Base-by-base conservation (phyloP, 2,329 filamentous ascomycete genomes). In the Trichophyton benhamiae region DNA sequence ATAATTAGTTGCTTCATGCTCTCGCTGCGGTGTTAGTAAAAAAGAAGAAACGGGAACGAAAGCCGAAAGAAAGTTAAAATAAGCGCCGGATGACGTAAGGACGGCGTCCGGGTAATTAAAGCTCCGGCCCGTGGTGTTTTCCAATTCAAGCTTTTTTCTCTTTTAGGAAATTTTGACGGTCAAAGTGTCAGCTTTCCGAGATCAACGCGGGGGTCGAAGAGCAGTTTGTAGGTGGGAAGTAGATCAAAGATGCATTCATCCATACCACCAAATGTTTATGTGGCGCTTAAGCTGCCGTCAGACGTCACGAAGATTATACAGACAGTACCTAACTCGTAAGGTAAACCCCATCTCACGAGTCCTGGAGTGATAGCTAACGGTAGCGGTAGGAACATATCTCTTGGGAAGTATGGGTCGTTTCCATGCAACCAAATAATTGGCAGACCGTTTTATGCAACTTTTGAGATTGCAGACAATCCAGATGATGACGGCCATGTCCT, bases 401-500 rank as follows among this genome's bases (percentile, higher is more conserved):
- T 97, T 38, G 91, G 91, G 61, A 97, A 96, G 82, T 95, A 94
- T 72, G 94, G 94, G 65, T 84, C 85, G 1, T 96, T 99, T 71
- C 87, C 89, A 15, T 85, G 89, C 59, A 96, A 97, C 71, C 82
- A 94, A 36, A 84, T 99, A 53, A 83, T 99, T 65, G 87, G 90
- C n/a, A 86, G 94, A 6, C 94, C 94, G 0, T 96, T 89, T 72
- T 84, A 96, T 76, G 79, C 95, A 63, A 97, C 91, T 0, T 99
- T 90, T 75, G 92, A 97, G 73, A 80, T 97, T 1, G 82, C 87
- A 65, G 90, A 96, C 68, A 84, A 82, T 69, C 75, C 79, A 27
- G 80, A 85, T 3, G 81, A 81, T 63, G 78, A 78, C 65, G 87
- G 86, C 66, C 83, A 84, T 55, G 68, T 70, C 30, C 76, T 97